Base-by-base conservation (phyloP, 164 flowering plant genomes). In the Sextonia rubra region DNA sequence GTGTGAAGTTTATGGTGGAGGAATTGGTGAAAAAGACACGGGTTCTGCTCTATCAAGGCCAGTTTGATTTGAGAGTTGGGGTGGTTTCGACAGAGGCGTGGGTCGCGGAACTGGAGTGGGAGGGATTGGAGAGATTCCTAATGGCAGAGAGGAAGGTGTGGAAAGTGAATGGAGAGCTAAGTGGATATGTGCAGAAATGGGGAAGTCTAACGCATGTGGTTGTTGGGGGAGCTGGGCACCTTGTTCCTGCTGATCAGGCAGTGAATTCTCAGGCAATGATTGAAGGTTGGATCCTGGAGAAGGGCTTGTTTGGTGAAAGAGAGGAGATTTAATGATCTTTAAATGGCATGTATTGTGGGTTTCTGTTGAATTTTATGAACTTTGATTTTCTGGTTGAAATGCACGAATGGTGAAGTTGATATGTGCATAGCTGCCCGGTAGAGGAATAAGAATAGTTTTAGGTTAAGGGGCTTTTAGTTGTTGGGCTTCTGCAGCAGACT, bases 131-230 rank as follows among this genome's bases (percentile, higher is more conserved):
- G 37, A 49, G 74, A 71, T 91, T 82, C 71, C 20, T 81, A 75
- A 68, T 52, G 55, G 93, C 88, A 12, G 90, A 90, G 63, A 82
- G 97, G 80, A 82, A 79, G 68, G 81, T 90, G 37, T 93, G 94
- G 97, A 74, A 72, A 76, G 92, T 85, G 75, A 80, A 83, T 23
- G 89, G 77, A 25, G 79, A 69, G 73, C 64, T 89, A 62, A 88
- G 92, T 63, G 97, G 97, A 64, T 93, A 88, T 82, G 92, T 91
- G 74, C 97, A 91, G 82, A 91, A 74, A 70, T 90, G 89, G 89
- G 83, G 74, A 26, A 86, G 72, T 64, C 77, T 91, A 79, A 90
- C 81, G 55, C 86, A 90, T 71, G 94, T 75, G 37, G 89, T 90
- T 68, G 88, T 90, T 48, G 73, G 77, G 24, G 90, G 89, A 8